phyloP scores from a whole-genome alignment of 352 stramenopile species.

The Pythium folliculosum region DNA sequence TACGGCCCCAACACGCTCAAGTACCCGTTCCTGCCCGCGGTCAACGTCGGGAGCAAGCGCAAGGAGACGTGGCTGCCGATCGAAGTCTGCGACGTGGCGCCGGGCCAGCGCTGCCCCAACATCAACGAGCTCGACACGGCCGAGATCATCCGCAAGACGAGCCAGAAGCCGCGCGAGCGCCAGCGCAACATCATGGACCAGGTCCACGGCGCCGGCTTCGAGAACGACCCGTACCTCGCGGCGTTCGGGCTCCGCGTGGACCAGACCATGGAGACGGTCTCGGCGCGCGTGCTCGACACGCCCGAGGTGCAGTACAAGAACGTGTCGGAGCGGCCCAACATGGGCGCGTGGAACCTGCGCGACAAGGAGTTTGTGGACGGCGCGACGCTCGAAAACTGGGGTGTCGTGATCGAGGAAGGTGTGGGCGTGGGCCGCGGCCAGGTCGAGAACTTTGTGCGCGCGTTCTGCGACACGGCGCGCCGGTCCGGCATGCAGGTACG shows the following conservation, averaged over 20 bases:
- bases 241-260: slow-evolving; percentile 69
- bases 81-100: slow-evolving; percentile 76
- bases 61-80: slow-evolving; percentile 72
- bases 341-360: slow-evolving; percentile 76
- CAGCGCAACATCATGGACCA: slow-evolving; percentile 64
- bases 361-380: slow-evolving; percentile 70
- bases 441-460: slow-evolving; percentile 47
- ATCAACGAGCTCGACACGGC: slow-evolving; percentile 82
- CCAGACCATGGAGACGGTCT: slow-evolving; percentile 45
- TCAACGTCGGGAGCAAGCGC: slow-evolving; percentile 67
- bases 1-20: slow-evolving; percentile 60
- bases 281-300: slow-evolving; percentile 52
- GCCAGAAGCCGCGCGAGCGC: slow-evolving; percentile 46
- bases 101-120: slow-evolving; percentile 68
- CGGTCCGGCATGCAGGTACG: slow-evolving; percentile 46
- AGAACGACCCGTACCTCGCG: slow-evolving; percentile 64
- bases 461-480: slow-evolving; percentile 36
- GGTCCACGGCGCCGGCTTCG: slow-evolving; percentile 61
- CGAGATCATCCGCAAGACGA: slow-evolving; percentile 81
- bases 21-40: slow-evolving; percentile 62
- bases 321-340: slow-evolving; percentile 57
- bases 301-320: slow-evolving; percentile 68
- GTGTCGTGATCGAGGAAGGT: slow-evolving; percentile 42
- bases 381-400: slow-evolving; percentile 54
- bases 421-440: slow-evolving; percentile 6